Evolutionary conservation across 257 asterid genomes (phyloP).

Genomic region (Solanum etuberosum): DNA sequence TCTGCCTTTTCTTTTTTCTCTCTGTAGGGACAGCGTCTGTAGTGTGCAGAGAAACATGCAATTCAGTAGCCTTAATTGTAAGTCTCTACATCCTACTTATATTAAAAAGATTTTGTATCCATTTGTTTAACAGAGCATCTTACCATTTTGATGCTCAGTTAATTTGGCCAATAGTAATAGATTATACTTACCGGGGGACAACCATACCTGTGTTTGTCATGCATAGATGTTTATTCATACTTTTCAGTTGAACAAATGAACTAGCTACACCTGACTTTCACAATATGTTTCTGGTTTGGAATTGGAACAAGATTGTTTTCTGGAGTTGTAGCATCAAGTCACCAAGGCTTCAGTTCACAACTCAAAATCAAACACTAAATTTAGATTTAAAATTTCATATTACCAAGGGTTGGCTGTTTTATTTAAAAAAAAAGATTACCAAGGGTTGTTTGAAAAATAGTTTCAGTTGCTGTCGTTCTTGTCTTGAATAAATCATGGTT

Average conservation of each 20-base stretch:
- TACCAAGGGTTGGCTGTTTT: background rate
- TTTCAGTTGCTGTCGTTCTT: background rate
- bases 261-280: background rate
- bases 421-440: background rate
- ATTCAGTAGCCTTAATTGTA: constrained; percentile 64
- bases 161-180: background rate
- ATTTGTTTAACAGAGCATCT: background rate
- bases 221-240: background rate
- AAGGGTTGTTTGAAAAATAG: background rate
- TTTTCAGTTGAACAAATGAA: background rate
- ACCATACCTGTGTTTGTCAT: background rate
- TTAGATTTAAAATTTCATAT: background rate
- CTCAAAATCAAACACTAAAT: background rate
- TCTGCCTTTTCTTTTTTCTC: background rate
- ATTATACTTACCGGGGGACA: background rate
- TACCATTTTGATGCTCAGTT: background rate
- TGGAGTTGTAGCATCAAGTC: background rate
- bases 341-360: background rate
- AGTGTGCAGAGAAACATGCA: constrained; percentile 82
- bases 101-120: background rate
- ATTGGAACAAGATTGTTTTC: background rate
- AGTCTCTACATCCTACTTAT: constrained; percentile 13
- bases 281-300: background rate
- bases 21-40: constrained; percentile 80
- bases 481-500: background rate